Evolutionary conservation across 805 yeast species (phyloP), one percentile per base, ranked within the genome.

Genomic region (Wickerhamiella kazuoi): DNA sequence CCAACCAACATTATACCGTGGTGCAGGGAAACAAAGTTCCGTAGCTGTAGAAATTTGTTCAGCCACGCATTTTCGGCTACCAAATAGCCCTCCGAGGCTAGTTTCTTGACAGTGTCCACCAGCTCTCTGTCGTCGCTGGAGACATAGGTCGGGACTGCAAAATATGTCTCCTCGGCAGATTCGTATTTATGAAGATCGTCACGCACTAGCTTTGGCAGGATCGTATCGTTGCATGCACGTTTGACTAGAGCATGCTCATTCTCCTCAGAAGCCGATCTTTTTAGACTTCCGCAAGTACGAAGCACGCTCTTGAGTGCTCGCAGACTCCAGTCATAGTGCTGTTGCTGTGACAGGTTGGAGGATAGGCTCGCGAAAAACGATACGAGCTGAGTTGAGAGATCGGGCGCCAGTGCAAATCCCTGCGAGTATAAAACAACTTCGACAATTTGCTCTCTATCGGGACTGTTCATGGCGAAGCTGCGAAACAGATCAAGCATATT

Each of bases 261-360:
- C 5, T 20, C 29, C 20, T 21, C 19, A 13, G 20, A 26, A 26
- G 38, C 41, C 3, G 23, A 6, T 7, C 35, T 9, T n/a, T 36
- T 63, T 8, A 70, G 47, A 14, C 51, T 45, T 2, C 83, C 81
- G 46, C 86, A 74, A 40, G 68, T 68, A 7, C 62, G 56, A 15
- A 87, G 54, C 1, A 76, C 71, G 30, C 74, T 65, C 50, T 86
- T 87, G 41, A 87, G 55, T 0, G 94, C 76, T 43, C 97, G 65
- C 33, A 87, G 59, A 0, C 96, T 94, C 67, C 87, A 87, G 50
- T 87, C 96, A 49, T 87, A 87, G 52, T 87, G 96, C 3, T 56
- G 51, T 50, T 82, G 94, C 0, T 44, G 18, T 0, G 79, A 65
- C 11, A 72, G 56, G 0, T 42, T 37, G 0, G 14, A n/a, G 2